These are phyloP conservation scores for Leucosporidium creatinivorum DNA, from an alignment of 768 basidiomycete species.

Conservation along the genomic window DNA sequence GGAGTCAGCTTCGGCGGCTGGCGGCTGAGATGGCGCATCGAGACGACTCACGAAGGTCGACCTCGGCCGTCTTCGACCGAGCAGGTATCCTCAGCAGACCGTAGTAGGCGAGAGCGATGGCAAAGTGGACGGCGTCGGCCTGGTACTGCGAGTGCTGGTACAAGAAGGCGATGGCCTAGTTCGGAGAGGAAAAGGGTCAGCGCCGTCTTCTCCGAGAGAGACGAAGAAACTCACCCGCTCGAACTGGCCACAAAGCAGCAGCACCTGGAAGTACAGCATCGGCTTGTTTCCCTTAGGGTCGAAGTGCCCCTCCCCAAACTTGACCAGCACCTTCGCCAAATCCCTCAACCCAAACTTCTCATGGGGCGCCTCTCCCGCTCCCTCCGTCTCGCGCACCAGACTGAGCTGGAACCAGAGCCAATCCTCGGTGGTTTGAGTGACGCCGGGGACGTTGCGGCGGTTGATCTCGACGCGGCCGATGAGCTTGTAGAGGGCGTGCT, in stretches of 20 bases:
- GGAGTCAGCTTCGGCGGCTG: too few relatives aligned
- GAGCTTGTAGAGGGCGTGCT: slow-evolving; percentile 88
- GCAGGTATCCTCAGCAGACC: slow-evolving; percentile 79
- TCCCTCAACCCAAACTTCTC: slow-evolving; percentile 51
- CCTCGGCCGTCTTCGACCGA: slow-evolving; percentile 69
- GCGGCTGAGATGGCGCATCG: too few relatives aligned
- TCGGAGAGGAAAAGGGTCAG: background rate
- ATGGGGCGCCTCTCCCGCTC: slow-evolving; percentile 48
- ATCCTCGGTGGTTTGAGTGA: slow-evolving; percentile 89
- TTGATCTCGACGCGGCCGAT: slow-evolving; percentile 84
- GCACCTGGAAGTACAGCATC: slow-evolving; percentile 50
- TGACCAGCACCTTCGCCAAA: slow-evolving; percentile 40
- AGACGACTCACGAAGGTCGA: slow-evolving; percentile 61
- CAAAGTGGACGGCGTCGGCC: slow-evolving; percentile 88
- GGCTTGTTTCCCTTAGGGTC: slow-evolving; percentile 54
- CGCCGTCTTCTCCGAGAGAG: background rate
- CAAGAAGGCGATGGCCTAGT: slow-evolving; percentile 80
- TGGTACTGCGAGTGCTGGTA: slow-evolving; percentile 81
- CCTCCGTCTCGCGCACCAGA: slow-evolving; percentile 69
- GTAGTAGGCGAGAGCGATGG: slow-evolving; percentile 84
- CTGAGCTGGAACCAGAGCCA: slow-evolving; percentile 97
- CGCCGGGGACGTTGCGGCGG: slow-evolving; percentile 67
- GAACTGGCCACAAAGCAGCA: slow-evolving; percentile 89
- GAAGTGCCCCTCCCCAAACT: slow-evolving; percentile 44
- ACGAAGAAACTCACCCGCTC: slow-evolving; percentile 58